These are phyloP conservation scores for Yamadazyma endophytica DNA, from an alignment of 805 yeast genomes.

Conservation along the genomic window DNA sequence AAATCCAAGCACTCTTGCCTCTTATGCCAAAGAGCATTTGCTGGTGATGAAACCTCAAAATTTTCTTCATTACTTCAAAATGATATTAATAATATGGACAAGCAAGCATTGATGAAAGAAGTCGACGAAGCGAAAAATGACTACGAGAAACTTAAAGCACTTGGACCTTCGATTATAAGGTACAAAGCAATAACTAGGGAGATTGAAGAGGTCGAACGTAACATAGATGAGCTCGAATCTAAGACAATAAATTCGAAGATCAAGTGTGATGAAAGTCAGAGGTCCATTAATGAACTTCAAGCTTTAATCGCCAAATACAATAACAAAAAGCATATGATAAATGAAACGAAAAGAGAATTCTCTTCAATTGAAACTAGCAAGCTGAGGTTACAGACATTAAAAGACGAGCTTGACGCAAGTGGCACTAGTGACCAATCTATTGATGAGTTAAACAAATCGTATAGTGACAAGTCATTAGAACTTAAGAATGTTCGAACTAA, in stretches of 20 bases:
- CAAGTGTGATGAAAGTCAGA: too few relatives aligned
- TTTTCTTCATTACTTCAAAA: constrained; percentile 26
- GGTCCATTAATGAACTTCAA: too few relatives aligned
- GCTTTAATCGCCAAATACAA: constrained; percentile 1
- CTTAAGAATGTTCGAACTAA: constrained; percentile 37
- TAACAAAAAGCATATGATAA: constrained; percentile 4
- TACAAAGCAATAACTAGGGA: constrained; percentile 20
- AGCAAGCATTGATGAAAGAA: constrained; percentile 24
- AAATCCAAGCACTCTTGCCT: constrained; percentile 55
- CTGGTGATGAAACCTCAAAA: constrained; percentile 27
- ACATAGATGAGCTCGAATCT: constrained; percentile 1
- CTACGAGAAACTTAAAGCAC: constrained; percentile 23
- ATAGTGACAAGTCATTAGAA: constrained; percentile 31
- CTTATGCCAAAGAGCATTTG: constrained; percentile 68
- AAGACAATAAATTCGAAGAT: neutral
- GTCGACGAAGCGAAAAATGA: constrained; percentile 28
- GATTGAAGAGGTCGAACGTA: constrained; percentile 6
- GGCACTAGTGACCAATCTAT: constrained; percentile 35
- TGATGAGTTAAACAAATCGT: constrained; percentile 44
- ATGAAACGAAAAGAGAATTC: constrained; percentile 21
- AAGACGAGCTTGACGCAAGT: constrained; percentile 31
- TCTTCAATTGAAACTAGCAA: constrained; percentile 26
- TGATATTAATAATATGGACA: constrained; percentile 24
- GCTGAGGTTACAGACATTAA: constrained; percentile 20
- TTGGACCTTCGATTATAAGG: constrained; percentile 24